phyloP scores from a whole-genome alignment of 805 yeast species.

The Yamadazyma laniorum region DNA sequence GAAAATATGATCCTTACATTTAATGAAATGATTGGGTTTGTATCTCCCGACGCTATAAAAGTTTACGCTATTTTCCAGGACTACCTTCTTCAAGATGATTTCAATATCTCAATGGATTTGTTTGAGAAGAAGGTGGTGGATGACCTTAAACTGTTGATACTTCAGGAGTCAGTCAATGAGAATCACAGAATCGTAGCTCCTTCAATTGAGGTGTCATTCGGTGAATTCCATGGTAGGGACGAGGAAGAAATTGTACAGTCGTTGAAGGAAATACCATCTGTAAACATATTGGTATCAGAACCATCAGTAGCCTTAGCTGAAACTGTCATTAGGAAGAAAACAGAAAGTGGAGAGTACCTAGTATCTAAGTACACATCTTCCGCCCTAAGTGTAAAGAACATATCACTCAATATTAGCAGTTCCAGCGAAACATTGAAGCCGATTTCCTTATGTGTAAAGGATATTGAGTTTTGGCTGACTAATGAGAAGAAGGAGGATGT shows the following conservation, averaged over 20 bases:
- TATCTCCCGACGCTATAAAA: constrained; percentile 46
- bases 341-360: not conserved
- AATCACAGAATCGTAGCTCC: constrained; percentile 53
- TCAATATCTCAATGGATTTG: constrained; percentile 57
- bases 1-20: constrained; percentile 56
- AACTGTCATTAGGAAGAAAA: constrained; percentile 10
- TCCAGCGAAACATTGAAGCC: constrained; percentile 21
- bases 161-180: constrained; percentile 30
- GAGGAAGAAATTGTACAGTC: constrained; percentile 21
- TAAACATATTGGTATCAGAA: constrained; percentile 30
- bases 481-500: constrained; percentile 16
- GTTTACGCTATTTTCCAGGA: constrained; percentile 37
- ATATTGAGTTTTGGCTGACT: constrained; percentile 39
- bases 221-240: constrained; percentile 25
- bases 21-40: constrained; percentile 46
- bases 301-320: constrained; percentile 34
- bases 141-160: constrained; percentile 35
- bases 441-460: constrained; percentile 19
- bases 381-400: constrained; percentile 34
- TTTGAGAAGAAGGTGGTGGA: constrained; percentile 60
- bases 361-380: constrained; percentile 15
- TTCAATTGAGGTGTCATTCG: constrained; percentile 36
- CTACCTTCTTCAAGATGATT: constrained; percentile 33
- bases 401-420: constrained; percentile 21
- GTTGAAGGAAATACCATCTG: constrained; percentile 16